phyloP scores from a whole-genome alignment of 352 stramenopile genomes.

The Vaucheria bursata region DNA sequence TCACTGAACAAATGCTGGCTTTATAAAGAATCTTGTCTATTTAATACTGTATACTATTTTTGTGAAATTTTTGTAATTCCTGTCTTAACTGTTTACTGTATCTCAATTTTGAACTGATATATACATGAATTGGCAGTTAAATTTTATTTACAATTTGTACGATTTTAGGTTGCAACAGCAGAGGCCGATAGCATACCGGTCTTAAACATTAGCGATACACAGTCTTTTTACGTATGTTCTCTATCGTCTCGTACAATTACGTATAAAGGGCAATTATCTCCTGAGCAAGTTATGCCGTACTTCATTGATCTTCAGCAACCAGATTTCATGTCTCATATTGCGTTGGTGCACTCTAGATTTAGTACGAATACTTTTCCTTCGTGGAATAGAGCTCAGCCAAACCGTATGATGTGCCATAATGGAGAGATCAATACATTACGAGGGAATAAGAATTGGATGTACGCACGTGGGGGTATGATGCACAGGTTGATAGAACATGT shows the following conservation, averaged over 20 bases:
- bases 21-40: no score
- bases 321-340: conserved; percentile 80
- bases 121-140: neutral
- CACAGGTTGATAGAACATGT: conserved; percentile 18
- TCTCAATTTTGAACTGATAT: neutral
- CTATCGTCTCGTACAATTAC: conserved; percentile 84
- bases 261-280: conserved; percentile 94
- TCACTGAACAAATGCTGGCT: no score
- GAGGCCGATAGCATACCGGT: conserved; percentile 54
- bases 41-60: no score
- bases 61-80: no score
- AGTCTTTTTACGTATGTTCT: conserved; percentile 77
- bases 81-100: neutral
- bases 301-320: conserved; percentile 68
- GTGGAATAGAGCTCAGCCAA: conserved; percentile 67
- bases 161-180: neutral
- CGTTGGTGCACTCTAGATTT: conserved; percentile 90
- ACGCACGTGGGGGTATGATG: conserved; percentile 57
- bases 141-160: neutral
- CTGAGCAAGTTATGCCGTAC: conserved; percentile 80
- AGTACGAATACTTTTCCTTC: conserved; percentile 96
- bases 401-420: conserved; percentile 96
- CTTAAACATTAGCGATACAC: conserved; percentile 61
- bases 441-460: conserved; percentile 55
- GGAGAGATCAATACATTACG: conserved; percentile 95